phyloP scores from a whole-genome alignment of 1,284 basidiomycete genomes.

The Neonothopanus nambi region DNA sequence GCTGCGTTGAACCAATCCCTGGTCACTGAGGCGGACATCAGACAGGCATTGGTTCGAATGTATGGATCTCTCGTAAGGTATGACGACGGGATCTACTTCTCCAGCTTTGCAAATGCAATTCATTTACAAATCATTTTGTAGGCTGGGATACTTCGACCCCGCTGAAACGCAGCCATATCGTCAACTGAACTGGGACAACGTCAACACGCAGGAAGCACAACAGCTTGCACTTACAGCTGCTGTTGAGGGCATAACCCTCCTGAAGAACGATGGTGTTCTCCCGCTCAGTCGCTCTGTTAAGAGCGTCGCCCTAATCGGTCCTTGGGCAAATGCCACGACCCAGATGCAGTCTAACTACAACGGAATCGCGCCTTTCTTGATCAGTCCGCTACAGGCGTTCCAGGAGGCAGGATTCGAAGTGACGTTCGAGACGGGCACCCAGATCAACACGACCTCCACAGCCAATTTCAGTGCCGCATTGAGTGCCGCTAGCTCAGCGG shows the following conservation, averaged over 20 bases:
- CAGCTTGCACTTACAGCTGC: slow-evolving; percentile 52
- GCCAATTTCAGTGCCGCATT: slow-evolving; percentile 58
- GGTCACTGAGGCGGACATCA: slow-evolving; percentile 43
- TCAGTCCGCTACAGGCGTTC: slow-evolving; percentile 52
- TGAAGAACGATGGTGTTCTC: slow-evolving; percentile 58
- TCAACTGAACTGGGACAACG: slow-evolving; percentile 42
- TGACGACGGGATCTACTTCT: slow-evolving; percentile 13
- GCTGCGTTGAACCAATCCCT: slow-evolving; percentile 48
- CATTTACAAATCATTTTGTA: no score
- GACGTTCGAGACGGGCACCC: slow-evolving; percentile 43
- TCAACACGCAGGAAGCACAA: slow-evolving; percentile 48
- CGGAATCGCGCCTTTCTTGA: slow-evolving; percentile 52
- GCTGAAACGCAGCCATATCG: slow-evolving; percentile 49
- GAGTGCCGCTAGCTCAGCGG: slow-evolving; percentile 62
- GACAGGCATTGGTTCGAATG: slow-evolving; percentile 42
- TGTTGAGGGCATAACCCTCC: slow-evolving; percentile 51
- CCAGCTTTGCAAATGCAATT: background rate
- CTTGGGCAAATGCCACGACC: slow-evolving; percentile 55
- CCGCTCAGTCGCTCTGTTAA: slow-evolving; percentile 43
- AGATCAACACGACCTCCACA: slow-evolving; percentile 37
- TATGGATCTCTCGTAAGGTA: slow-evolving; percentile 56
- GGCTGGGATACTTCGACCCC: slow-evolving; percentile 59
- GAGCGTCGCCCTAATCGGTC: slow-evolving; percentile 53
- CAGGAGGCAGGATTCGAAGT: slow-evolving; percentile 46
- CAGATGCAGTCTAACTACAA: slow-evolving; percentile 59